Conservation (phyloP, 768 basidiomycete species). For the Mycena amicta region DNA sequence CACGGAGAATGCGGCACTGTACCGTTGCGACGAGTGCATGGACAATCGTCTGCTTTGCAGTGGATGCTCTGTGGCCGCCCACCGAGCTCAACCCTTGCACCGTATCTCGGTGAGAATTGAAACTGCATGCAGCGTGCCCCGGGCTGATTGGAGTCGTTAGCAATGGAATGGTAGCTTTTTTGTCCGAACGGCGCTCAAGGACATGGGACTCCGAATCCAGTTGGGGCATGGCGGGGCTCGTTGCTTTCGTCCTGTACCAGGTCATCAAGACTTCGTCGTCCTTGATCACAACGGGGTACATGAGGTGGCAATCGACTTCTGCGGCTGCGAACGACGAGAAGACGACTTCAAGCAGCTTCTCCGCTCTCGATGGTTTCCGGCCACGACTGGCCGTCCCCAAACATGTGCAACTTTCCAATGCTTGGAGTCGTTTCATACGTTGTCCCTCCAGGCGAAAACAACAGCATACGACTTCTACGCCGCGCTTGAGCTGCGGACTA, state of each 20-base stretch:
- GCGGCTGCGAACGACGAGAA: conserved; percentile 27
- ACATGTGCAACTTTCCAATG: conserved; percentile 31
- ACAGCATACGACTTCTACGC: conserved; percentile 32
- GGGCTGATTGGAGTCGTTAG: no score
- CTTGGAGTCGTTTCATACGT: conserved; percentile 29
- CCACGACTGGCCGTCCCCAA: conserved; percentile 26
- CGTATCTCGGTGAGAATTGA: background rate
- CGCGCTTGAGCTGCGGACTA: conserved; percentile 23
- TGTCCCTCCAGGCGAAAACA: conserved; percentile 32
- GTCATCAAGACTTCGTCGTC: conserved; percentile 28
- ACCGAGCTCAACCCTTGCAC: background rate
- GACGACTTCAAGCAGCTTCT: conserved; percentile 33
- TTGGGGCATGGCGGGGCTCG: conserved; percentile 24
- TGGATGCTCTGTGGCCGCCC: background rate
- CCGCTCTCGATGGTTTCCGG: conserved; percentile 26
- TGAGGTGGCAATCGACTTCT: conserved; percentile 31
- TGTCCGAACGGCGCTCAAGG: conserved; percentile 15
- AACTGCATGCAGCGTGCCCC: background rate
- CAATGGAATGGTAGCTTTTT: conserved; percentile 26
- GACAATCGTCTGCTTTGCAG: no score
- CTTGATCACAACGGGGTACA: conserved; percentile 32
- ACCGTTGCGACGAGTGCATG: no score
- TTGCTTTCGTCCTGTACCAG: conserved; percentile 21
- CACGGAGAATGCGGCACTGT: background rate
- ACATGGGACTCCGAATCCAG: conserved; percentile 26